Evolutionary conservation across 352 stramenopile genomes (phyloP).

Genomic region (Phytophthora colocasiae): DNA sequence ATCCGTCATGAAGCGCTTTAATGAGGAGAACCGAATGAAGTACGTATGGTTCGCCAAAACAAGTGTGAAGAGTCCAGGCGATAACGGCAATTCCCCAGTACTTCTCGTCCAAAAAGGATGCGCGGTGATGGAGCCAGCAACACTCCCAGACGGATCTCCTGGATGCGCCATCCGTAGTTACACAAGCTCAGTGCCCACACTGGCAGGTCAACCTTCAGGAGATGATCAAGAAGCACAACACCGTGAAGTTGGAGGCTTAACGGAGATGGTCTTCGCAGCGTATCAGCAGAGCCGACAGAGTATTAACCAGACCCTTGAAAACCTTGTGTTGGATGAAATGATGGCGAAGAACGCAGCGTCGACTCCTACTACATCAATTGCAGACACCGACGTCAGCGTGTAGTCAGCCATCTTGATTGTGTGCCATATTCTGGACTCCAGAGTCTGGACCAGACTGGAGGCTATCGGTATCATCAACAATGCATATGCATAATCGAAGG

Average conservation of each 20-base stretch:
- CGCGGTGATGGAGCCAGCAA: conserved; percentile 12
- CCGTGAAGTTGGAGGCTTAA: conserved; percentile 38
- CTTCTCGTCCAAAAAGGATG: conserved; percentile 40
- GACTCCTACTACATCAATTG: conserved; percentile 9
- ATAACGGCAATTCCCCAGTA: conserved; percentile 10
- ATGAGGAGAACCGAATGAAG: conserved; percentile 8
- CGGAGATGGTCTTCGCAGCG: conserved; percentile 38
- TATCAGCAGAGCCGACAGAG: conserved; percentile 38
- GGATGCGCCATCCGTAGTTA: conserved; percentile 36
- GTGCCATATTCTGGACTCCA: too few species aligned
- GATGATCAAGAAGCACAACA: conserved; percentile 24
- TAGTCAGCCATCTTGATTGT: neutral
- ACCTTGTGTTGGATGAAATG: conserved; percentile 43
- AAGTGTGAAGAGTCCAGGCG: conserved; percentile 3
- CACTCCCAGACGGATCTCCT: conserved; percentile 31
- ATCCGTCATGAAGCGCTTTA: conserved; percentile 37
- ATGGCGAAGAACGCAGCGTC: conserved; percentile 26
- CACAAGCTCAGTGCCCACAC: conserved; percentile 33
- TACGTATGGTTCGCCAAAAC: conserved; percentile 31
- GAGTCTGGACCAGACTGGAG: too few species aligned
- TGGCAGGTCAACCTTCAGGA: conserved; percentile 15
- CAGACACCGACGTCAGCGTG: conserved; percentile 16
- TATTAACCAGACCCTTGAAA: conserved; percentile 46
- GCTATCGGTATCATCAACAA: too few species aligned
- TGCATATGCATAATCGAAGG: conserved; percentile 3